A percentile compares a stretch with the other conserved stretches of the same genome.
phyloP scores from a whole-genome alignment of 345 rosid species.

The Aquilaria yunnanensis region DNA sequence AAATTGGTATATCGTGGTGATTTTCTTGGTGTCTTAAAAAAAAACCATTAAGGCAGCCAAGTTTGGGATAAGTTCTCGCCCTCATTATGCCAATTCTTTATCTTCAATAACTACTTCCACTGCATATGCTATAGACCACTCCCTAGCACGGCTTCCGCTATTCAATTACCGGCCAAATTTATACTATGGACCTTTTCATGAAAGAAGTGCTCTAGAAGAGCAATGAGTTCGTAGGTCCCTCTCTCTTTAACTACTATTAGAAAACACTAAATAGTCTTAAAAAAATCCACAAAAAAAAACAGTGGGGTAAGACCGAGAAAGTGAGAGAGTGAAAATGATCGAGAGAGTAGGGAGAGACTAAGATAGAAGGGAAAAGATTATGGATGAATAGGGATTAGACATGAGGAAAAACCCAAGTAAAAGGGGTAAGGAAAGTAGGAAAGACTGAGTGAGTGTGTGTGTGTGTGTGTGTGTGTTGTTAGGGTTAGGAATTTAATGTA shows the following conservation, averaged over 20 bases:
- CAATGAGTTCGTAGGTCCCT: conserved; percentile 78
- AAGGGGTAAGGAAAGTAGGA: too few relatives aligned
- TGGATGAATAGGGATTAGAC: too few relatives aligned
- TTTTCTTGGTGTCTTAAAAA: conserved; percentile 27
- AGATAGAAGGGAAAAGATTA: neutral
- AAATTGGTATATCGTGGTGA: conserved; percentile 28
- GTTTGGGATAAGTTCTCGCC: conserved; percentile 18
- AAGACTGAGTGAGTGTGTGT: too few relatives aligned
- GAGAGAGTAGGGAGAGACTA: neutral
- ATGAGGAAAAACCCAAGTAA: too few relatives aligned
- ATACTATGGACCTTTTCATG: conserved; percentile 55
- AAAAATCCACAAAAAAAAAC: too few relatives aligned
- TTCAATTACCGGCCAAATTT: conserved; percentile 60
- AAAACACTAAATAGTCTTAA: conserved; percentile 53
- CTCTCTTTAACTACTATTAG: conserved; percentile 76
- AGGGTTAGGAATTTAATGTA: too few relatives aligned
- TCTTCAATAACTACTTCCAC: conserved; percentile 8
- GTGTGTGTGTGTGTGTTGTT: too few relatives aligned
- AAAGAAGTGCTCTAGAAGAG: conserved; percentile 71
- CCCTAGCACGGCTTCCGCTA: conserved; percentile 56
- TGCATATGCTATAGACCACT: conserved; percentile 9
- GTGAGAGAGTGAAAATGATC: neutral
- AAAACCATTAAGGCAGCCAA: conserved; percentile 22
- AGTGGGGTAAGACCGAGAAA: neutral
- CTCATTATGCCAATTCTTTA: conserved; percentile 12